These are phyloP conservation scores for Russula vinacea DNA, from an alignment of 768 basidiomycete species.

Conservation along the genomic window DNA sequence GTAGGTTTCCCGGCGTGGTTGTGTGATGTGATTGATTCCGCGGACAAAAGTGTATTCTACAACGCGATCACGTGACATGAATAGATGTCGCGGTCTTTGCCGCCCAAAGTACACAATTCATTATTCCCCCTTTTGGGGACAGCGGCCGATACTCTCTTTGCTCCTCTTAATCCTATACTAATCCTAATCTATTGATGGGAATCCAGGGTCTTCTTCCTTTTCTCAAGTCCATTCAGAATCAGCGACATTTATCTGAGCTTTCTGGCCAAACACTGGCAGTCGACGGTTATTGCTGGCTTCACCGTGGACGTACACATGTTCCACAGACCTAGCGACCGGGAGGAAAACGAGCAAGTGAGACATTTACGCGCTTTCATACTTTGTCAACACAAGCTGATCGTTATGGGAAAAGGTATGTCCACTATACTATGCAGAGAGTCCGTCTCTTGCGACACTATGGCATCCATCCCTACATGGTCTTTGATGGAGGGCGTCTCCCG, in stretches of 20 bases:
- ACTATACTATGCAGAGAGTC: slow-evolving; percentile 92
- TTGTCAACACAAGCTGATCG: background rate
- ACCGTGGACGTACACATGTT: slow-evolving; percentile 84
- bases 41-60: background rate
- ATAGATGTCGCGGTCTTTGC: background rate
- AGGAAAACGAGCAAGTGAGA: slow-evolving; percentile 74
- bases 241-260: slow-evolving; percentile 75
- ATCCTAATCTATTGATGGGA: slow-evolving; percentile 58
- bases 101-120: background rate
- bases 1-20: background rate
- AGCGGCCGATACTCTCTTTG: background rate
- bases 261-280: slow-evolving; percentile 83
- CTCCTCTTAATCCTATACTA: background rate
- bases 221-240: slow-evolving; percentile 83
- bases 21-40: background rate
- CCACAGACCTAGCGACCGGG: slow-evolving; percentile 85
- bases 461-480: slow-evolving; percentile 88
- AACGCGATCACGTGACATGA: slow-evolving; percentile 20
- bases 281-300: slow-evolving; percentile 94
- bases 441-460: slow-evolving; percentile 80
- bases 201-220: slow-evolving; percentile 88
- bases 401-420: slow-evolving; percentile 69
- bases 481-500: slow-evolving; percentile 93
- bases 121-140: background rate
- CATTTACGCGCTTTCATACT: background rate